A percentile compares a stretch with the other conserved stretches of the same genome.
phyloP scores from a whole-genome alignment of 2,329 filamentous ascomycete species.

The Ophiocordyceps robertsii region DNA sequence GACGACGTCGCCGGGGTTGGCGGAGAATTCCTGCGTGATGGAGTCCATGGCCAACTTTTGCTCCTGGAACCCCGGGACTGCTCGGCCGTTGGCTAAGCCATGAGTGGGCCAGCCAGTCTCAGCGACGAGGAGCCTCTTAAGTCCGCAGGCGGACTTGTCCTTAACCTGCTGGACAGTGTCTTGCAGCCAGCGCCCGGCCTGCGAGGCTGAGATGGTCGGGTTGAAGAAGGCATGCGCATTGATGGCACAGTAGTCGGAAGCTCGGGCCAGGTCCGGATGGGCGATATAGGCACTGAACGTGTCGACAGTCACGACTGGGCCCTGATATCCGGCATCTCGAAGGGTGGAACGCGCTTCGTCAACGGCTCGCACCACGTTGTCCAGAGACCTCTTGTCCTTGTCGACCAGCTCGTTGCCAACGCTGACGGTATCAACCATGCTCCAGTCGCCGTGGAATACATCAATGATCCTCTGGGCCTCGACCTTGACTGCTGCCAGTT shows the following conservation, averaged over 20 bases:
- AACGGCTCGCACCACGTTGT: constrained; percentile 44
- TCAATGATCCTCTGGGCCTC: constrained; percentile 49
- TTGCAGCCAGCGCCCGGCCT: constrained; percentile 55
- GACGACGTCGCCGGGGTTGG: constrained; percentile 39
- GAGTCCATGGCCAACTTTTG: constrained; percentile 53
- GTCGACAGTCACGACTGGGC: constrained; percentile 68
- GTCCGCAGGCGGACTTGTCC: constrained; percentile 26
- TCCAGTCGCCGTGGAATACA: constrained; percentile 52
- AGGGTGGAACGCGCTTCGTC: constrained; percentile 42
- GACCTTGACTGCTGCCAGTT: constrained; percentile 39
- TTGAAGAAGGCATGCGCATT: constrained; percentile 85
- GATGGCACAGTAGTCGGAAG: constrained; percentile 65
- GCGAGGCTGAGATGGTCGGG: constrained; percentile 37
- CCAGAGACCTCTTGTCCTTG: constrained; percentile 37
- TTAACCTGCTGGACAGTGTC: constrained; percentile 35
- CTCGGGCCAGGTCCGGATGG: constrained; percentile 56
- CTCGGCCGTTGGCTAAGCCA: constrained; percentile 50
- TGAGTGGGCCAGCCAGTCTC: constrained; percentile 76
- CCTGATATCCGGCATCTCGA: constrained; percentile 49
- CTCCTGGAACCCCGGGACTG: constrained; percentile 54
- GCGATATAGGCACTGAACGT: constrained; percentile 56
- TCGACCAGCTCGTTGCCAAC: constrained; percentile 77
- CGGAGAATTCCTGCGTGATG: constrained; percentile 45
- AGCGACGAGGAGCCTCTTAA: constrained; percentile 57
- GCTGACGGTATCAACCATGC: constrained; percentile 53